Evolutionary conservation across 495 filamentous ascomycete genomes (phyloP).

Genomic region (Penicillium turbatum): DNA sequence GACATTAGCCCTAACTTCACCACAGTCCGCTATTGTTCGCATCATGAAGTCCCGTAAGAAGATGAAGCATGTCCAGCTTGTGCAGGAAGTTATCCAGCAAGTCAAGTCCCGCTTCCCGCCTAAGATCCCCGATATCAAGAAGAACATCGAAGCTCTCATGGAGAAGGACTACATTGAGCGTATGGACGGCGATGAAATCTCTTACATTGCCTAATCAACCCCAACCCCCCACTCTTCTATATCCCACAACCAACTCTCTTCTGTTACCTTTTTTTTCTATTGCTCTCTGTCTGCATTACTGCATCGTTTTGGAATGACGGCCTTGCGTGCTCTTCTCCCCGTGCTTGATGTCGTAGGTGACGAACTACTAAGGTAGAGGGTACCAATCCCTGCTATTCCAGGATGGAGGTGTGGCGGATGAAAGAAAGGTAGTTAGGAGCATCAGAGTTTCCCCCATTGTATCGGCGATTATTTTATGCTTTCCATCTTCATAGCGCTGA

Average conservation of each 20-base stretch:
- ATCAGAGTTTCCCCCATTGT: conserved; percentile 41
- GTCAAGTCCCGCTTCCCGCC: conserved; percentile 93
- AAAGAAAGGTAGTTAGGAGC: conserved; percentile 19
- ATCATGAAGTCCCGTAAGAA: conserved; percentile 99
- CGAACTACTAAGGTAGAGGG: not conserved
- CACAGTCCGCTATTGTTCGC: conserved; percentile 91
- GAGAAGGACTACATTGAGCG: conserved; percentile 99
- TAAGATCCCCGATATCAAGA: conserved; percentile 94
- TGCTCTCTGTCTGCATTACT: too few relatives aligned
- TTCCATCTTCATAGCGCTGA: conserved; percentile 35
- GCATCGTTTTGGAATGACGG: too few relatives aligned
- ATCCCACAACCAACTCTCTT: conserved; percentile 5
- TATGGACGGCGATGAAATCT: conserved; percentile 86
- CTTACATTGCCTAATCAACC: conserved; percentile 69
- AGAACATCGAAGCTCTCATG: conserved; percentile 96
- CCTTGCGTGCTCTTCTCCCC: too few relatives aligned
- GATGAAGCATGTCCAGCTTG: conserved; percentile 92
- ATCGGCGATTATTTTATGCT: conserved; percentile 22
- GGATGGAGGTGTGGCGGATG: conserved; percentile 4
- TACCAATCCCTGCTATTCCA: not conserved
- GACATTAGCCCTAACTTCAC: conserved; percentile 16
- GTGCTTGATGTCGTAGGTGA: too few relatives aligned
- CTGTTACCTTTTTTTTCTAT: conserved; percentile 4
- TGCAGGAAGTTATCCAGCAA: conserved; percentile 90
- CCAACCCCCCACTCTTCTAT: not conserved